Evolutionary conservation across 179 eudicot species (phyloP).

Genomic region (Amaranthus tricolor): DNA sequence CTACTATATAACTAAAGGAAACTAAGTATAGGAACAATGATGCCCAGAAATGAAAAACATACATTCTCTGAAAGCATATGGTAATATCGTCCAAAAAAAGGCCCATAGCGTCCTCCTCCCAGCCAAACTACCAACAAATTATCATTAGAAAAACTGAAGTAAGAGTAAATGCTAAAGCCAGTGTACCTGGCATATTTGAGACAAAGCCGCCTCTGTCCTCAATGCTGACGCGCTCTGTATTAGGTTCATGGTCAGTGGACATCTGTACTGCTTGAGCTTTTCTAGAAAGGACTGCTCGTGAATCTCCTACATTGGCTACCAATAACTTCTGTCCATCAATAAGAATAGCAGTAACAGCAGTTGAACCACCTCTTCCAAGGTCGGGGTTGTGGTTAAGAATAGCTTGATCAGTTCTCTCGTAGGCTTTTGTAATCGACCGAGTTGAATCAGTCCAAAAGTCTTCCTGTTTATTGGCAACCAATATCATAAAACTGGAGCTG

Average conservation of each 20-base stretch:
- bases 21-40: too few species aligned
- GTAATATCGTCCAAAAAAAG: not conserved
- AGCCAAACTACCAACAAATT: not conserved
- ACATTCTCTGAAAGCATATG: not conserved
- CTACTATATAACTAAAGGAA: too few species aligned
- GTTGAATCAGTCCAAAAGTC: slow-evolving; percentile 75
- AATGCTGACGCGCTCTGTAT: slow-evolving; percentile 73
- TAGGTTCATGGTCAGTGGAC: slow-evolving; percentile 86
- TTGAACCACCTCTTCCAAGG: slow-evolving; percentile 92
- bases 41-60: too few species aligned
- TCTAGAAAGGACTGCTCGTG: slow-evolving; percentile 78
- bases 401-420: slow-evolving; percentile 80
- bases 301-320: slow-evolving; percentile 96
- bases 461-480: slow-evolving; percentile 38
- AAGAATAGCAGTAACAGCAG: slow-evolving; percentile 90
- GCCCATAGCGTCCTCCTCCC: not conserved
- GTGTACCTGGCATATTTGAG: slow-evolving; percentile 87
- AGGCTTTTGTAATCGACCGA: slow-evolving; percentile 66
- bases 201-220: slow-evolving; percentile 88
- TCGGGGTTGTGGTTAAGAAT: slow-evolving; percentile 71
- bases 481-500: not conserved
- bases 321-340: slow-evolving; percentile 56
- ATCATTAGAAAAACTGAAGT: not conserved
- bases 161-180: not conserved
- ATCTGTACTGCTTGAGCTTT: slow-evolving; percentile 74